Evolutionary conservation across 2,329 filamentous ascomycete species (phyloP).

Genomic region (Colletotrichum eremochloae): DNA sequence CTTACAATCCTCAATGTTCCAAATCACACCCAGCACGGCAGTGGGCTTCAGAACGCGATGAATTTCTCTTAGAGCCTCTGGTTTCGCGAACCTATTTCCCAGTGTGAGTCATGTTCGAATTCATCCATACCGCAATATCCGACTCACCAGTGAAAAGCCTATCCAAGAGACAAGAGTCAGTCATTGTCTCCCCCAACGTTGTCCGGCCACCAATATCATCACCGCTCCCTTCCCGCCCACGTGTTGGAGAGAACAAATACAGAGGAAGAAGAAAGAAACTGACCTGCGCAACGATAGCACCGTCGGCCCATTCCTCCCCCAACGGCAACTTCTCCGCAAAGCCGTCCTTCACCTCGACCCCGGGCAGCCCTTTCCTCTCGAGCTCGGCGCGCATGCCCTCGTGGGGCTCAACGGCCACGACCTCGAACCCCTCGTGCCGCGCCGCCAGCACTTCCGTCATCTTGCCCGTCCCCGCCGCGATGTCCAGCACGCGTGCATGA

Average conservation of each 20-base stretch:
- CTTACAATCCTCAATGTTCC: slow-evolving; percentile 81
- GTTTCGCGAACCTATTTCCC: slow-evolving; percentile 73
- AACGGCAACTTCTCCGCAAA: slow-evolving; percentile 69
- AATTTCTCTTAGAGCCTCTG: slow-evolving; percentile 74
- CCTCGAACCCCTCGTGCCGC: slow-evolving; percentile 69
- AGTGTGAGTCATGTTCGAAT: not conserved
- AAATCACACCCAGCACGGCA: slow-evolving; percentile 75
- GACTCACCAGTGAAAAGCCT: slow-evolving; percentile 70
- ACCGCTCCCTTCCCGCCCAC: not conserved
- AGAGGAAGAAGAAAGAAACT: slow-evolving; percentile 23
- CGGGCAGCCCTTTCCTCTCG: slow-evolving; percentile 66
- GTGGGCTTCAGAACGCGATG: slow-evolving; percentile 73
- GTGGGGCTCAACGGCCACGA: slow-evolving; percentile 76
- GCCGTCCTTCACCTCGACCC: slow-evolving; percentile 69
- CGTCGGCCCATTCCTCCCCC: slow-evolving; percentile 72
- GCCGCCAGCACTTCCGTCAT: slow-evolving; percentile 74
- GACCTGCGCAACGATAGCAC: slow-evolving; percentile 76
- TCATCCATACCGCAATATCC: not conserved
- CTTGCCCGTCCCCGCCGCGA: slow-evolving; percentile 78
- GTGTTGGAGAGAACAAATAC: not conserved
- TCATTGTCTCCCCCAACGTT: slow-evolving; percentile 14
- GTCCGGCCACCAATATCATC: not conserved
- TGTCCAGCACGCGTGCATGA: slow-evolving; percentile 69
- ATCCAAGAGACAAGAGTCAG: slow-evolving; percentile 21
- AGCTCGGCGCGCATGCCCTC: slow-evolving; percentile 74